Conservation (phyloP, 768 basidiomycete species). For the Boletus rubescentipes region DNA sequence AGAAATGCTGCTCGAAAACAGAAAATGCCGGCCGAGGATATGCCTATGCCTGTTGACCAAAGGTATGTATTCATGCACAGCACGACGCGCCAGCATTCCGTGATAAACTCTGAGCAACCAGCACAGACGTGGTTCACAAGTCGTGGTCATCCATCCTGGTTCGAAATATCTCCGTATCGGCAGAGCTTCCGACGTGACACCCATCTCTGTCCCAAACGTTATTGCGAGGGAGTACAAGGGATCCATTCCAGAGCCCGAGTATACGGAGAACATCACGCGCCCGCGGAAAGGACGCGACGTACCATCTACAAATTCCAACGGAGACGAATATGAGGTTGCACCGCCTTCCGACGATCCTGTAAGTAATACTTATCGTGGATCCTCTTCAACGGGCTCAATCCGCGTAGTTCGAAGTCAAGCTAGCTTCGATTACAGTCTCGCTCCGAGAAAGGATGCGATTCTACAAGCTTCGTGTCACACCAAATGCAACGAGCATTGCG, state of each 20-base stretch:
- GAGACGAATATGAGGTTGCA: slow-evolving; percentile 52
- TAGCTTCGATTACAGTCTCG: slow-evolving; percentile 67
- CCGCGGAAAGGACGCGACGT: slow-evolving; percentile 42
- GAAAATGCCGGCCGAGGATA: slow-evolving; percentile 45
- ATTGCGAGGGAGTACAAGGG: slow-evolving; percentile 64
- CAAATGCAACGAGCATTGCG: slow-evolving; percentile 66
- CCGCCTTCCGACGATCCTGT: slow-evolving; percentile 63
- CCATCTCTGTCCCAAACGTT: slow-evolving; percentile 64
- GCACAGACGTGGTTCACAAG: slow-evolving; percentile 71
- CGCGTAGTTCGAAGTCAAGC: slow-evolving; percentile 70
- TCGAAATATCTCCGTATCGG: slow-evolving; percentile 74
- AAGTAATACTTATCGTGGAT: slow-evolving; percentile 22
- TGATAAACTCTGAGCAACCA: slow-evolving; percentile 30
- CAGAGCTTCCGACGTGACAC: slow-evolving; percentile 73
- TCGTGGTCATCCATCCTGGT: slow-evolving; percentile 78
- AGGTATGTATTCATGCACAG: slow-evolving; percentile 37
- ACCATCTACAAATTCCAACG: slow-evolving; percentile 28
- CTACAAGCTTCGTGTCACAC: slow-evolving; percentile 77
- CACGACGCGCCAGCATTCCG: slow-evolving; percentile 7
- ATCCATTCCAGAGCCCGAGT: slow-evolving; percentile 42
- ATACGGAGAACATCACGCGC: slow-evolving; percentile 53
- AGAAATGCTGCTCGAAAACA: slow-evolving; percentile 59
- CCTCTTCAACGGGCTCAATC: background rate
- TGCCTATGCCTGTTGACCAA: slow-evolving; percentile 39
- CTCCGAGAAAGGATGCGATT: slow-evolving; percentile 83